Evolutionary conservation across 2,329 filamentous ascomycete genomes (phyloP).

Genomic region (Pseudogymnoascus sp.): DNA sequence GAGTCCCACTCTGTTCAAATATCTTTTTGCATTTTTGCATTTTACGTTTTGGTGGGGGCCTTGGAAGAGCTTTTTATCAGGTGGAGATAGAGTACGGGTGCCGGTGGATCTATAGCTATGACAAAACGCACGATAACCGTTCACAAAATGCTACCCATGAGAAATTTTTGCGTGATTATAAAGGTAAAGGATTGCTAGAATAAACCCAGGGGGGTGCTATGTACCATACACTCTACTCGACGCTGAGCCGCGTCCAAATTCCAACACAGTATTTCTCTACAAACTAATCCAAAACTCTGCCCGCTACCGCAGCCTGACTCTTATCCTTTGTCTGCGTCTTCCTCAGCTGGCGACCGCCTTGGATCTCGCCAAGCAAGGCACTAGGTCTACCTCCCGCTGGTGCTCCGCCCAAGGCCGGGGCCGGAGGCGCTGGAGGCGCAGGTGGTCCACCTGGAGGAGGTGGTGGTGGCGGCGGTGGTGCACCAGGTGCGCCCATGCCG

Average conservation of each 20-base stretch:
- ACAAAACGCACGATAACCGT: background rate
- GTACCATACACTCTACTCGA: slow-evolving; percentile 3
- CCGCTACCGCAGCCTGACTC: slow-evolving; percentile 63
- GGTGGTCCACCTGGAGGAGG: slow-evolving; percentile 19
- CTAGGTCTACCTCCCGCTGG: slow-evolving; percentile 41
- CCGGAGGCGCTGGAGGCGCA: slow-evolving; percentile 27
- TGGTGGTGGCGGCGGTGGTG: slow-evolving; percentile 37
- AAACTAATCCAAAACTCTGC: slow-evolving; percentile 51
- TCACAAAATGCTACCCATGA: background rate
- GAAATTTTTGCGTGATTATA: background rate
- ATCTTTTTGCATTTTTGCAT: background rate
- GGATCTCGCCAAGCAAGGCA: slow-evolving; percentile 73
- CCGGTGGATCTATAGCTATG: background rate
- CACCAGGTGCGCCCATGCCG: slow-evolving; percentile 26
- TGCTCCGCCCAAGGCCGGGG: slow-evolving; percentile 22
- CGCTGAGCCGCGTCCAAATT: background rate
- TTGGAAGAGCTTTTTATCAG: background rate
- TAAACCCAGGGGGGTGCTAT: slow-evolving; percentile 2
- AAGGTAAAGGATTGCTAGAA: slow-evolving; percentile 6
- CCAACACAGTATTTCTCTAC: background rate
- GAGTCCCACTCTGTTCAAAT: slow-evolving; percentile 31
- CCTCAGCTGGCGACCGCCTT: slow-evolving; percentile 67
- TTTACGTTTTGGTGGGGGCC: background rate
- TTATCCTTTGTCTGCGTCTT: slow-evolving; percentile 88
- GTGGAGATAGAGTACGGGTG: background rate